Conservation (phyloP, 202 grass and related monocot species). For the Zizania palustris region DNA sequence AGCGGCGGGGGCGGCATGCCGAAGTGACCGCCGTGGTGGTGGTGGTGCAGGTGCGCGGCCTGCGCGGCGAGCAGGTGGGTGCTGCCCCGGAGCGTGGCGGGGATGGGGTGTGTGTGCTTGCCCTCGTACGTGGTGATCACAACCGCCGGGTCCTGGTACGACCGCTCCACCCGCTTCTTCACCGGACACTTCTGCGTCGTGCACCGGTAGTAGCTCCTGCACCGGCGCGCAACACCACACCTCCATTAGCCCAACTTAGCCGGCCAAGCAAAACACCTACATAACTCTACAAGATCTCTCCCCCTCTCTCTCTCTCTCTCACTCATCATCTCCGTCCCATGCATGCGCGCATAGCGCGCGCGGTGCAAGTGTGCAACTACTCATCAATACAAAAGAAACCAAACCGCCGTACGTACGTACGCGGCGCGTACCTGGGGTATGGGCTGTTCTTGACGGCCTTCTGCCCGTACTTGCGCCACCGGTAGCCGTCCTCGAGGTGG, state of each 20-base stretch:
- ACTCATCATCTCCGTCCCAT: background rate
- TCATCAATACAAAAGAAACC: too few relatives aligned
- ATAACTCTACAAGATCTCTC: background rate
- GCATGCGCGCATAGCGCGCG: background rate
- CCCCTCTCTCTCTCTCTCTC: too few relatives aligned
- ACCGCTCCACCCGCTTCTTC: conserved; percentile 87
- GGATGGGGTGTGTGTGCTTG: conserved; percentile 81
- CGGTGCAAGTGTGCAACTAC: background rate
- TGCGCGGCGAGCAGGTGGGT: conserved; percentile 67
- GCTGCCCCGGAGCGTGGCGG: conserved; percentile 70
- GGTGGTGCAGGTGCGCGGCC: conserved; percentile 48
- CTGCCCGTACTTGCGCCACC: conserved; percentile 99
- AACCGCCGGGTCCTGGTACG: conserved; percentile 65
- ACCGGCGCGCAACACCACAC: background rate
- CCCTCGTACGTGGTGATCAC: conserved; percentile 98
- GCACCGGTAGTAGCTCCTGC: conserved; percentile 94
- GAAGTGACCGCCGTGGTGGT: background rate
- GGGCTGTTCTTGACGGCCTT: conserved; percentile 99
- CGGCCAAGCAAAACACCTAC: too few relatives aligned
- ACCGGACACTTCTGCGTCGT: conserved; percentile 83
- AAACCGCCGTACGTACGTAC: background rate
- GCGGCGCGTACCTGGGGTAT: conserved; percentile 63
- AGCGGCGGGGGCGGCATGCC: conserved; percentile 22
- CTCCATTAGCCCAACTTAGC: background rate
- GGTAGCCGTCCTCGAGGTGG: conserved; percentile 89